phyloP scores from a whole-genome alignment of 1,139 yeast genomes.

The Lodderomyces parapsilosis region DNA sequence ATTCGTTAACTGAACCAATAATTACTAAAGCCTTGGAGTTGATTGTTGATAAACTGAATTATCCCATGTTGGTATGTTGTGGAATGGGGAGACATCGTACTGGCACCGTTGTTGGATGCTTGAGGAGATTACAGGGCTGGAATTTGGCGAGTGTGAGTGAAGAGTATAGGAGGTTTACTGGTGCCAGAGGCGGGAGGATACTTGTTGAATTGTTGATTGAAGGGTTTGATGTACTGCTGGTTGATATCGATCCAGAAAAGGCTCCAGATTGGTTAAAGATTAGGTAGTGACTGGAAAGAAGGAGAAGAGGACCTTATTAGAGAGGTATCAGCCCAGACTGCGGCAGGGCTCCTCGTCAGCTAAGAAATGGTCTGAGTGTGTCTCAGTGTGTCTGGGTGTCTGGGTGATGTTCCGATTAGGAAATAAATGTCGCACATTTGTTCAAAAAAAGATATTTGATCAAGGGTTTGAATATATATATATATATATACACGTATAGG shows the following conservation, averaged over 20 bases:
- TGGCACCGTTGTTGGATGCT: constrained; percentile 93
- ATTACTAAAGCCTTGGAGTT: constrained; percentile 77
- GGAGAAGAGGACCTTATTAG: too few relatives aligned
- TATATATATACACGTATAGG: too few relatives aligned
- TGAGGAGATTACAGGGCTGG: constrained; percentile 92
- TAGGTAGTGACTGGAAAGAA: background rate
- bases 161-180: constrained; percentile 91
- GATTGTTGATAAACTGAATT: constrained; percentile 66
- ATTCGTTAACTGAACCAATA: constrained; percentile 83
- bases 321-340: too few relatives aligned
- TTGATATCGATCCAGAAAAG: constrained; percentile 39
- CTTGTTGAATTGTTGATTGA: constrained; percentile 89
- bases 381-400: too few relatives aligned
- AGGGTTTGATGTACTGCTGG: constrained; percentile 63
- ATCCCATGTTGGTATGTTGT: constrained; percentile 88
- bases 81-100: constrained; percentile 98
- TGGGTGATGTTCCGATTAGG: background rate
- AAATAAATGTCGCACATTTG: background rate
- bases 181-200: constrained; percentile 87
- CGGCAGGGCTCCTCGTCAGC: too few relatives aligned
- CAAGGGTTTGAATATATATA: background rate
- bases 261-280: constrained; percentile 16
- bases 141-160: constrained; percentile 90
- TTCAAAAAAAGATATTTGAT: too few relatives aligned
- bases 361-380: too few relatives aligned